Evolutionary conservation across 192 early-diverging fungal species (phyloP).

Genomic region (Coemansia sp.): DNA sequence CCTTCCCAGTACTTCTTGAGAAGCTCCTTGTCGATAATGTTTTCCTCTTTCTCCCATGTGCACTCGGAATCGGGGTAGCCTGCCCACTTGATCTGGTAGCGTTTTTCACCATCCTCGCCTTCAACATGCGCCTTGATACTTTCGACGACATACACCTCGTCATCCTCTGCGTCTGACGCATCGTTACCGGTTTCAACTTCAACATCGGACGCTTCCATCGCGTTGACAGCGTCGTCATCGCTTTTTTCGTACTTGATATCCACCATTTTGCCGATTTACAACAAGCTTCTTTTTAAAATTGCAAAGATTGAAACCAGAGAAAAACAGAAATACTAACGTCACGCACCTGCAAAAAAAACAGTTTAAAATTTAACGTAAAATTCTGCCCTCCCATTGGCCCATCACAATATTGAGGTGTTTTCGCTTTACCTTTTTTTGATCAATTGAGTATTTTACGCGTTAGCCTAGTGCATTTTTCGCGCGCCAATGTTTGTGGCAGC

Average conservation of each 20-base stretch:
- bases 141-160: conserved; percentile 24
- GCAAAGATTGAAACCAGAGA: background rate
- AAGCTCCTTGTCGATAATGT: conserved; percentile 44
- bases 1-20: conserved; percentile 38
- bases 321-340: conserved; percentile 3
- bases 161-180: conserved; percentile 10
- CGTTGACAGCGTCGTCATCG: no score
- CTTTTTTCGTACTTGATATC: conserved; percentile 5
- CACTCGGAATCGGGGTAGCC: conserved; percentile 48
- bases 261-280: no score
- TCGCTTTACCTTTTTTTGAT: no score
- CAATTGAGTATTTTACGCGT: no score
- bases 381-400: background rate
- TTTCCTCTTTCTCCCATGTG: conserved; percentile 60
- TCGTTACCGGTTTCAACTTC: conserved; percentile 1
- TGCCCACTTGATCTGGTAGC: conserved; percentile 58
- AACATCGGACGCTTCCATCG: conserved; percentile 3
- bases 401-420: no score
- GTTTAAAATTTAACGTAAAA: background rate
- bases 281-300: conserved; percentile 4
- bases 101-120: conserved; percentile 10
- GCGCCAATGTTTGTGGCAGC: no score
- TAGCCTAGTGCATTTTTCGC: no score
- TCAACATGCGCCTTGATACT: conserved; percentile 19
- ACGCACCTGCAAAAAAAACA: background rate